Conservation (phyloP, 1,284 basidiomycete genomes). For the Apiotrichum laibachii region DNA sequence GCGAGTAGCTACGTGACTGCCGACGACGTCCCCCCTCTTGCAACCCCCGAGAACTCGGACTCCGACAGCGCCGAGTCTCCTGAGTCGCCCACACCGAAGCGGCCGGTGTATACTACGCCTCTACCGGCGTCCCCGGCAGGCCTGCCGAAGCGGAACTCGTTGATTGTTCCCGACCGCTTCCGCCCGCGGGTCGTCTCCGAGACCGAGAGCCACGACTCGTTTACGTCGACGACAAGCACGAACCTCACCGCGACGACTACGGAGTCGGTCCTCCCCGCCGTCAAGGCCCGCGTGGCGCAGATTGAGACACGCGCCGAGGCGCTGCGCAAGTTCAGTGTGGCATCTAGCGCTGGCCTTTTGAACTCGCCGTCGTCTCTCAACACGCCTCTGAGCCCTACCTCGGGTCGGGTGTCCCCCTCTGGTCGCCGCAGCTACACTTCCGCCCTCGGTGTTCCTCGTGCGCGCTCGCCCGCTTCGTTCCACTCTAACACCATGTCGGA, state of each 20-base stretch:
- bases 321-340: conserved; percentile 41
- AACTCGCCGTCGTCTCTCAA: background rate
- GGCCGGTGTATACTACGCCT: conserved; percentile 11
- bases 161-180: no score
- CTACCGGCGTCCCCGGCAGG: conserved; percentile 6
- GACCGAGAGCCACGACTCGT: conserved; percentile 2
- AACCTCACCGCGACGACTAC: conserved; percentile 20
- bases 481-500: conserved; percentile 2
- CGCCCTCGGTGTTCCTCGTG: conserved; percentile 30
- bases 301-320: conserved; percentile 44
- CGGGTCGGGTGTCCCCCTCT: background rate
- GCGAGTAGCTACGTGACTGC: background rate
- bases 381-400: background rate
- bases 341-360: conserved; percentile 18
- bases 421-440: conserved; percentile 32
- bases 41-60: conserved; percentile 4
- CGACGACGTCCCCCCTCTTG: conserved; percentile 8
- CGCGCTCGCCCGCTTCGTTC: conserved; percentile 10
- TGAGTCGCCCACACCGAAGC: conserved; percentile 10
- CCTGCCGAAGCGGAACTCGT: background rate
- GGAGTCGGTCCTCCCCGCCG: conserved; percentile 27
- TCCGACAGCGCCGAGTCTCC: conserved; percentile 1
- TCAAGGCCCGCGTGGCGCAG: conserved; percentile 40
- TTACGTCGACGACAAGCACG: background rate
- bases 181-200: conserved; percentile 6